Conservation (phyloP, 2,329 filamentous ascomycete genomes). For the Didymellaceae sp. region DNA sequence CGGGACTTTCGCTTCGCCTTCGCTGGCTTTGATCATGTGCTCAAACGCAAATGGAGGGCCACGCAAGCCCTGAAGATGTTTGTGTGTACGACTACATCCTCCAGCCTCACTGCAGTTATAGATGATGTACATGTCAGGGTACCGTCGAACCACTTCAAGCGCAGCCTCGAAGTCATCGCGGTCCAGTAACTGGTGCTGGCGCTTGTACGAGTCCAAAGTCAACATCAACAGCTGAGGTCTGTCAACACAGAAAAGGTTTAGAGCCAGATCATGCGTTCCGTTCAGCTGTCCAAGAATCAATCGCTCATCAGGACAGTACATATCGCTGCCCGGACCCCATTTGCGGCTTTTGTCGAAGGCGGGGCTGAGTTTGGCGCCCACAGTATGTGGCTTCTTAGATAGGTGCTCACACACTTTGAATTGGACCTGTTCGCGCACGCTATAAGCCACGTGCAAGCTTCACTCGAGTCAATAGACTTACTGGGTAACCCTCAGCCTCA, state of each 20-base stretch:
- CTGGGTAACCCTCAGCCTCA: slow-evolving; percentile 34
- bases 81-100: slow-evolving; percentile 58
- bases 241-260: slow-evolving; percentile 60
- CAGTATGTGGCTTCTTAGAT: slow-evolving; percentile 38
- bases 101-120: slow-evolving; percentile 57
- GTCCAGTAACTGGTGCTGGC: slow-evolving; percentile 55
- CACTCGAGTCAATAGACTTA: slow-evolving; percentile 15
- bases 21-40: slow-evolving; percentile 34
- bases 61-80: slow-evolving; percentile 56
- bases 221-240: slow-evolving; percentile 57
- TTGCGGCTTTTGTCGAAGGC: slow-evolving; percentile 26
- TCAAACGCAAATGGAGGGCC: slow-evolving; percentile 43
- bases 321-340: slow-evolving; percentile 47
- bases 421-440: slow-evolving; percentile 30
- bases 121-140: slow-evolving; percentile 49
- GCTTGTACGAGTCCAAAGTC: slow-evolving; percentile 54
- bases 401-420: slow-evolving; percentile 43
- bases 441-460: neutral
- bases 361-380: slow-evolving; percentile 26
- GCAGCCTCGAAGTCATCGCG: slow-evolving; percentile 51
- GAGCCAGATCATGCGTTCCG: slow-evolving; percentile 53
- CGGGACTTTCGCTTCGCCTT: slow-evolving; percentile 34
- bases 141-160: slow-evolving; percentile 39
- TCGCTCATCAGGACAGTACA: slow-evolving; percentile 54
- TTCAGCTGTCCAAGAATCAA: slow-evolving; percentile 52